Evolutionary conservation across 768 basidiomycete genomes (phyloP).

Genomic region (Mycena floridula): DNA sequence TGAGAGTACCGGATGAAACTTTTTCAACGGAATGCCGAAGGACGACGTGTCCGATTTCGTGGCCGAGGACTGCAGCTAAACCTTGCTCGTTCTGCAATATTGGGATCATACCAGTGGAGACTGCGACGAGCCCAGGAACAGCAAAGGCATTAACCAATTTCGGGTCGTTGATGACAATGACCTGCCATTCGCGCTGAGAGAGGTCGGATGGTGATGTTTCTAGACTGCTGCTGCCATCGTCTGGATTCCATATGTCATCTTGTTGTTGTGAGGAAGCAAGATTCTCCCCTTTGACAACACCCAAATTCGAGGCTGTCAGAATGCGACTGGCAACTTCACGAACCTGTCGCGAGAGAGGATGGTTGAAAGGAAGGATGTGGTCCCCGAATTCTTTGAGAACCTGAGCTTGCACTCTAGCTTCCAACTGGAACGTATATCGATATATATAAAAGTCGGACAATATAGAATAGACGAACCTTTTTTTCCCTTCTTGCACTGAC

Average conservation of each 20-base stretch:
- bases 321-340: slow-evolving; percentile 62
- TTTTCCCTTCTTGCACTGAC: slow-evolving; percentile 53
- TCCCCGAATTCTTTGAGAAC: slow-evolving; percentile 46
- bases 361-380: slow-evolving; percentile 57
- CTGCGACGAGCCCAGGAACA: slow-evolving; percentile 67
- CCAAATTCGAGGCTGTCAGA: slow-evolving; percentile 67
- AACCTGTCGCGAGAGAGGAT: slow-evolving; percentile 64
- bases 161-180: slow-evolving; percentile 72
- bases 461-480: slow-evolving; percentile 28
- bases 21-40: slow-evolving; percentile 43
- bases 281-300: slow-evolving; percentile 38
- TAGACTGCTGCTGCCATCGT: slow-evolving; percentile 20
- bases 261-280: slow-evolving; percentile 6
- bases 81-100: slow-evolving; percentile 74
- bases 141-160: slow-evolving; percentile 76
- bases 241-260: slow-evolving; percentile 28
- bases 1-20: slow-evolving; percentile 37
- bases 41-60: slow-evolving; percentile 78
- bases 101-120: slow-evolving; percentile 87
- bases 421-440: slow-evolving; percentile 28
- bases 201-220: slow-evolving; percentile 10
- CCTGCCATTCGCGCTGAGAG: slow-evolving; percentile 49
- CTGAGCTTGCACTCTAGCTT: slow-evolving; percentile 30
- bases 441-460: slow-evolving; percentile 1
- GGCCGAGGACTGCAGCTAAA: slow-evolving; percentile 77